Percentiles rank a stretch among this genome's conserved stretches.
These are phyloP conservation scores for Escallonia herrerae DNA, from an alignment of 129 eudicot genomes.

Conservation along the genomic window DNA sequence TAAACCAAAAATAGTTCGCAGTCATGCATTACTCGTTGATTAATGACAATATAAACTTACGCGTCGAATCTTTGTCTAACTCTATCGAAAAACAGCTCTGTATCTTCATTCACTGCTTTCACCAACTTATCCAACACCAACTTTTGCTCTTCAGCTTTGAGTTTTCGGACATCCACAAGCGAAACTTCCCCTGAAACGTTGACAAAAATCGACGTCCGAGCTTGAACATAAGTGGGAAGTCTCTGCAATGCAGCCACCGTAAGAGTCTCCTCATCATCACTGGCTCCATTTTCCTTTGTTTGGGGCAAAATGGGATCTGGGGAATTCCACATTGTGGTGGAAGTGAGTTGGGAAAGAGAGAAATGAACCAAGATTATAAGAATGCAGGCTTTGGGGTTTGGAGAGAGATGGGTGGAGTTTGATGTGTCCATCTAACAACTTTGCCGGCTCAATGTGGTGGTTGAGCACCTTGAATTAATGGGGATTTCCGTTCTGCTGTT, in stretches of 20 bases:
- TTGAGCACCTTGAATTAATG: slow-evolving; percentile 13
- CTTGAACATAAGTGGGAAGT: slow-evolving; percentile 55
- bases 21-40: no score
- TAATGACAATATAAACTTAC: slow-evolving; percentile 31
- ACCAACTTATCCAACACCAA: slow-evolving; percentile 60
- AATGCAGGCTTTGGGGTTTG: slow-evolving; percentile 1
- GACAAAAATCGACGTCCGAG: slow-evolving; percentile 52
- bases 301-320: slow-evolving; percentile 27
- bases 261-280: slow-evolving; percentile 50
- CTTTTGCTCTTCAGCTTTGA: slow-evolving; percentile 49
- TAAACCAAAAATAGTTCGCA: no score
- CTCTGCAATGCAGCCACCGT: slow-evolving; percentile 70
- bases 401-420: slow-evolving; percentile 4
- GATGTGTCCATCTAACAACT: slow-evolving; percentile 25
- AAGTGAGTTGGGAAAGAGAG: background rate
- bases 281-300: slow-evolving; percentile 20
- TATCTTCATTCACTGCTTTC: slow-evolving; percentile 43
- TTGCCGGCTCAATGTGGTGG: slow-evolving; percentile 17
- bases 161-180: slow-evolving; percentile 61
- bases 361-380: slow-evolving; percentile 11
- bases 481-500: no score
- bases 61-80: slow-evolving; percentile 67
- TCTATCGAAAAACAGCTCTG: slow-evolving; percentile 56
- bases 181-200: slow-evolving; percentile 46
- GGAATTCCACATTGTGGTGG: slow-evolving; percentile 38